Base-by-base conservation (phyloP, 257 asterid genomes). In the Jacaranda copaia region DNA sequence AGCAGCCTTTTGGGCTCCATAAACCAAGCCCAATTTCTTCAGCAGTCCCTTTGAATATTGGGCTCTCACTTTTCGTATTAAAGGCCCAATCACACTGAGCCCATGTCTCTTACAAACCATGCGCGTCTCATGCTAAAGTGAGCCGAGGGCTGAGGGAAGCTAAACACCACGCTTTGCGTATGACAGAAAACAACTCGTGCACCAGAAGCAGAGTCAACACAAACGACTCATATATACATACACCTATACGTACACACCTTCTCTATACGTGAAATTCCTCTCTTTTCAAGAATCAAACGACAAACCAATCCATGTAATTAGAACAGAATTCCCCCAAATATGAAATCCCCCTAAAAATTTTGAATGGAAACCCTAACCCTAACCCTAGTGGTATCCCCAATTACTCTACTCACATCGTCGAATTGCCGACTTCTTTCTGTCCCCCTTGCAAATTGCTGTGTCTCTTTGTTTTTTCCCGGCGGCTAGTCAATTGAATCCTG, bases 331-430 rank as follows among this genome's bases (percentile, higher is more conserved):
- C 64, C 88, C 82, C 77, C 58, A 81, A 75, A 76, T 75, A 85
- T 87, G 94, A 88, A 82, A 40, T 80, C 80, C 79, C 88, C 93
- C 82, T 73, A 87, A 73, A 67, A 73, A 46, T 61, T 75, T 68
- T 76, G 85, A 87, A 83, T 86, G 88, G 86, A 83, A 88, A 72
- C 87, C 89, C 89, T 83, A 85, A 83, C 87, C 85, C 89, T 85
- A 91, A 81, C 88, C 92, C 92, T 88, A 91, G 81, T 87, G 81
- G 80, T 76, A 80, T 63, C 77, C 88, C 83, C 84, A 69, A 85
- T 82, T 84, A 32, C 73, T 80, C 43, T 46, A 14, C 66, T 52
- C 78, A 59, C 84, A 85, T 89, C 85, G 77, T 84, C 82, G 65
- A 73, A 77, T 80, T 74, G 79, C 45, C 35, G 71, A 4, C 74